Evolutionary conservation across 2,329 filamentous ascomycete species (phyloP).

Genomic region (Sarocladiaceae sp.): DNA sequence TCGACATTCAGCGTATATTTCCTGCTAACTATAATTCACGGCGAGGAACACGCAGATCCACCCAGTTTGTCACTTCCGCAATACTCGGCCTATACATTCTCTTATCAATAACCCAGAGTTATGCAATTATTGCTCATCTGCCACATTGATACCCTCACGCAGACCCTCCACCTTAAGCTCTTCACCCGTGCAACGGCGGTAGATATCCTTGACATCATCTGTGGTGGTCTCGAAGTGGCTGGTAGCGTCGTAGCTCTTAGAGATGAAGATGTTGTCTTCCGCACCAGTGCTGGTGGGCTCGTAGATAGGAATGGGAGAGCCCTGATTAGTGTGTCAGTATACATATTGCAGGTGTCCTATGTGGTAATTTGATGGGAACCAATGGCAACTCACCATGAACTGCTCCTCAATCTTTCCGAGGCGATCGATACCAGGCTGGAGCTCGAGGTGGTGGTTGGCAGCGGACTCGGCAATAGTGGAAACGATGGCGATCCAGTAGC

Average conservation of each 20-base stretch:
- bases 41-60: neutral
- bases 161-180: slow-evolving; percentile 85
- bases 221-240: slow-evolving; percentile 92
- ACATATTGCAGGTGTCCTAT: neutral
- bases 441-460: slow-evolving; percentile 93
- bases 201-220: slow-evolving; percentile 95
- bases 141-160: slow-evolving; percentile 72
- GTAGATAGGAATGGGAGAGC: slow-evolving; percentile 86
- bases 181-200: slow-evolving; percentile 75
- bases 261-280: slow-evolving; percentile 92
- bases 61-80: neutral
- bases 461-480: slow-evolving; percentile 91
- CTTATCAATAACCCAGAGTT: no score
- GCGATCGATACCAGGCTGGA: slow-evolving; percentile 86
- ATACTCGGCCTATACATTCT: no score
- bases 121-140: slow-evolving; percentile 53
- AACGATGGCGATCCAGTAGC: slow-evolving; percentile 98
- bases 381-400: slow-evolving; percentile 66
- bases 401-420: slow-evolving; percentile 94
- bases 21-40: neutral
- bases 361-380: neutral
- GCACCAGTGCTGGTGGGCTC: slow-evolving; percentile 79
- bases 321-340: slow-evolving; percentile 31
- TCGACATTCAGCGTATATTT: slow-evolving; percentile 1
- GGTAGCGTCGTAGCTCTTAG: slow-evolving; percentile 96